phyloP scores from a whole-genome alignment of 805 yeast genomes.

The Ogataea nonfermentans region DNA sequence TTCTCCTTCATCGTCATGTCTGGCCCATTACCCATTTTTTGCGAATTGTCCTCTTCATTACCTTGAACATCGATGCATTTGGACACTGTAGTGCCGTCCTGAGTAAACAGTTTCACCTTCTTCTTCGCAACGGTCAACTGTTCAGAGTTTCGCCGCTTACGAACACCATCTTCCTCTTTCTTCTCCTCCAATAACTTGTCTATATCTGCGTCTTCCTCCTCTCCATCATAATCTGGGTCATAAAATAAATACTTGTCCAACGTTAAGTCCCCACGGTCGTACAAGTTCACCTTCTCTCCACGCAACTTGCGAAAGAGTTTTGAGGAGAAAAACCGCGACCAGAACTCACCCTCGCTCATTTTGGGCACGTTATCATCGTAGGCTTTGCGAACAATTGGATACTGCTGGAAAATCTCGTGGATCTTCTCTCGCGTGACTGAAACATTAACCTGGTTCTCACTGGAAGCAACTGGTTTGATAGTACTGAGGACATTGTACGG shows the following conservation, averaged over 20 bases:
- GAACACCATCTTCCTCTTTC: conserved; percentile 38
- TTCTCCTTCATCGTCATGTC: conserved; percentile 83
- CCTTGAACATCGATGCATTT: conserved; percentile 78
- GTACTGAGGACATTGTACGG: conserved; percentile 93
- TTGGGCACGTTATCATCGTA: conserved; percentile 90
- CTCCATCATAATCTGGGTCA: conserved; percentile 55
- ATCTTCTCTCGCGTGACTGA: conserved; percentile 89
- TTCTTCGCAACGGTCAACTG: conserved; percentile 28
- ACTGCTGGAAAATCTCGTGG: conserved; percentile 84
- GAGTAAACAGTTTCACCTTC: conserved; percentile 36
- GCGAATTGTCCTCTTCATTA: conserved; percentile 78
- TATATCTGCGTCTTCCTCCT: conserved; percentile 38
- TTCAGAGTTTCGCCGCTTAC: conserved; percentile 32
- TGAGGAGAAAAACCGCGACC: conserved; percentile 94
- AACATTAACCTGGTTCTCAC: conserved; percentile 91
- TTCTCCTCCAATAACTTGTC: conserved; percentile 27
- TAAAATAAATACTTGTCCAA: conserved; percentile 78
- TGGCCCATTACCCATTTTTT: conserved; percentile 73
- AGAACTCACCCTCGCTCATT: conserved; percentile 85
- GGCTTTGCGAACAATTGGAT: conserved; percentile 87
- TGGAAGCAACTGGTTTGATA: conserved; percentile 88
- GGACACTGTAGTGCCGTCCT: conserved; percentile 48
- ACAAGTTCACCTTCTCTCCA: conserved; percentile 78
- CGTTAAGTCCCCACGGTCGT: conserved; percentile 79
- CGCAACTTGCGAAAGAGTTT: conserved; percentile 81